phyloP scores from a whole-genome alignment of 2,329 filamentous ascomycete species.

The Aspergillus alliaceus region DNA sequence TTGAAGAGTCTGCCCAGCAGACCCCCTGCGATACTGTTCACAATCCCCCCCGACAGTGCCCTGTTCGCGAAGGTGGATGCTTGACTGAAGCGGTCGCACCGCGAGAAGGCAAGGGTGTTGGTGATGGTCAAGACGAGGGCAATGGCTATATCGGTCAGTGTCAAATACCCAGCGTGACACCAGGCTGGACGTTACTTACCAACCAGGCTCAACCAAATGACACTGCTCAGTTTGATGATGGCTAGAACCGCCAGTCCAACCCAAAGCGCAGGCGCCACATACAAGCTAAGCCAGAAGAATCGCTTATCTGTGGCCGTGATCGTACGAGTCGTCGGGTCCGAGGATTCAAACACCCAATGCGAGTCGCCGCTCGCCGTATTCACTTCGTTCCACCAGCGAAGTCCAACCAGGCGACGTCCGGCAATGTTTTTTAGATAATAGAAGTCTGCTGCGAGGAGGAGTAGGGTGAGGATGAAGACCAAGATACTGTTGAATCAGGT shows the following conservation, averaged over 20 bases:
- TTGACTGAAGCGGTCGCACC: constrained; percentile 55
- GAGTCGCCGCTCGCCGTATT: constrained; percentile 49
- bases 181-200: constrained; percentile 37
- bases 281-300: constrained; percentile 54
- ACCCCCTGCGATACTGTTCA: constrained; percentile 55
- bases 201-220: constrained; percentile 53
- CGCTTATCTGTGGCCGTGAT: constrained; percentile 51
- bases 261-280: constrained; percentile 50
- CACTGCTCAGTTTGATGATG: constrained; percentile 45
- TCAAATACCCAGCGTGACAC: neutral
- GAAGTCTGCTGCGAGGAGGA: constrained; percentile 53
- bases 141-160: constrained; percentile 38
- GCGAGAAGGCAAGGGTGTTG: constrained; percentile 53
- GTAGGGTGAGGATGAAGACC: constrained; percentile 53
- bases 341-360: constrained; percentile 53
- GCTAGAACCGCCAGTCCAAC: constrained; percentile 49
- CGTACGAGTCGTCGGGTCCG: constrained; percentile 44
- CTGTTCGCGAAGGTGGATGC: constrained; percentile 59
- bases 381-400: constrained; percentile 56
- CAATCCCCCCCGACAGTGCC: constrained; percentile 55
- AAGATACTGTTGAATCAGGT: constrained; percentile 38
- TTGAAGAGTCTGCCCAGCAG: constrained; percentile 57
- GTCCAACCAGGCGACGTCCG: constrained; percentile 51
- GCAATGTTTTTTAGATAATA: constrained; percentile 56
- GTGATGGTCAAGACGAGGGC: constrained; percentile 52